Conservation (phyloP, 2,329 filamentous ascomycete genomes). For the Neonectria hederae region DNA sequence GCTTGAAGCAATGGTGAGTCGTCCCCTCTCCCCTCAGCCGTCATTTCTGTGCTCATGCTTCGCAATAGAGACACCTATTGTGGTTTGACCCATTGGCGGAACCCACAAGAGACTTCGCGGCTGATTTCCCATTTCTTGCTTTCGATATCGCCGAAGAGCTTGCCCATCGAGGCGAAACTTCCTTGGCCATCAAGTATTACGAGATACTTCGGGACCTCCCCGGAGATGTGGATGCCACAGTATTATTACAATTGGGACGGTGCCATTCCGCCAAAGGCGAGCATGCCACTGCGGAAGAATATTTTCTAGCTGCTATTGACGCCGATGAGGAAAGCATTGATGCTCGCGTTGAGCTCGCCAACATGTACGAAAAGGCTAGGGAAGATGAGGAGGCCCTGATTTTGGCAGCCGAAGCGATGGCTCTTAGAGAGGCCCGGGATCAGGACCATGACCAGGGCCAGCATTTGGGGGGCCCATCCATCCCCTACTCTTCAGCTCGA, state of each 20-base stretch:
- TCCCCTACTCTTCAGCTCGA: slow-evolving; percentile 10
- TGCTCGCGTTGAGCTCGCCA: slow-evolving; percentile 81
- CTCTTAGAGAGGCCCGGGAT: slow-evolving; percentile 63
- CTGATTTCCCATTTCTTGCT: slow-evolving; percentile 81
- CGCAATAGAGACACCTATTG: slow-evolving; percentile 68
- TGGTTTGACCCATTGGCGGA: slow-evolving; percentile 73
- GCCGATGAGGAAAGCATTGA: slow-evolving; percentile 77
- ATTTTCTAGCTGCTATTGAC: slow-evolving; percentile 78
- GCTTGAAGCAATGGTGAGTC: slow-evolving; percentile 77
- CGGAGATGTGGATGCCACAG: slow-evolving; percentile 60
- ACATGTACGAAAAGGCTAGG: slow-evolving; percentile 81
- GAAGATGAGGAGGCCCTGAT: slow-evolving; percentile 80
- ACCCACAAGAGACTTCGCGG: slow-evolving; percentile 57
- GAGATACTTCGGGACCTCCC: slow-evolving; percentile 61
- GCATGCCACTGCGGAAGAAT: slow-evolving; percentile 76
- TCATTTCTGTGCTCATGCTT: slow-evolving; percentile 22
- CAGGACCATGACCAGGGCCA: slow-evolving; percentile 27
- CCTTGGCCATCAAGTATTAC: slow-evolving; percentile 64
- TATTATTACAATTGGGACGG: slow-evolving; percentile 66
- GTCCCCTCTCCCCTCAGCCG: background rate
- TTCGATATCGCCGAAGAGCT: slow-evolving; percentile 69
- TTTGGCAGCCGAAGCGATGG: slow-evolving; percentile 78
- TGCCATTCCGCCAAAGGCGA: slow-evolving; percentile 75
- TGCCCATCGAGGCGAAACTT: slow-evolving; percentile 39
- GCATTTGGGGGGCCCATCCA: background rate